phyloP scores from a whole-genome alignment of 2,329 filamentous ascomycete species.

The Neocucurbitaria cava region DNA sequence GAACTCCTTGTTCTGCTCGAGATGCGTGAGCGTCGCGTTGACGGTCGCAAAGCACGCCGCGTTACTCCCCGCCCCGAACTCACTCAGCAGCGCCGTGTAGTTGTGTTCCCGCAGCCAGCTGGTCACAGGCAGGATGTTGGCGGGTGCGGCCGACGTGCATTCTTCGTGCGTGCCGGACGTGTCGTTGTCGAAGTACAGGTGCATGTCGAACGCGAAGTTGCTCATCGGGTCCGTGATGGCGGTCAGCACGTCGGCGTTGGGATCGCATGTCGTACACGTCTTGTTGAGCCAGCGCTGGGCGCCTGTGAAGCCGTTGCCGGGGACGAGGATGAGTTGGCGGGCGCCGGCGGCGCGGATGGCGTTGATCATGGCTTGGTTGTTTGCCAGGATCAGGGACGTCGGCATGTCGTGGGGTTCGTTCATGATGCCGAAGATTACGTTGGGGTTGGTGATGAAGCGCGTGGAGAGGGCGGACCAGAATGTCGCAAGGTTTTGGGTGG shows the following conservation, averaged over 20 bases:
- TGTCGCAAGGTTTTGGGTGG: conserved; percentile 55
- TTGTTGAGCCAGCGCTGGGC: conserved; percentile 56
- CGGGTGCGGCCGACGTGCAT: conserved; percentile 51
- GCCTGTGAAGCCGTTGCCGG: conserved; percentile 59
- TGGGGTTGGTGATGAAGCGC: conserved; percentile 52
- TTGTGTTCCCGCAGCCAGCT: conserved; percentile 55
- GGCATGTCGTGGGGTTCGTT: conserved; percentile 61
- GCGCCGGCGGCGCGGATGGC: conserved; percentile 55
- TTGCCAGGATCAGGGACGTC: conserved; percentile 54
- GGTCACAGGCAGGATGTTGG: conserved; percentile 53
- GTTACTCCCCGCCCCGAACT: conserved; percentile 56
- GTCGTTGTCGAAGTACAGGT: conserved; percentile 61
- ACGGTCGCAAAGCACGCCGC: conserved; percentile 53
- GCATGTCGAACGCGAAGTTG: conserved; percentile 60
- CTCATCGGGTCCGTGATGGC: conserved; percentile 55
- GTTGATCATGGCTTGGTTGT: conserved; percentile 57
- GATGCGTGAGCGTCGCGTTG: conserved; percentile 46
- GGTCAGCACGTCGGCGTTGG: conserved; percentile 48
- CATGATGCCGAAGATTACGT: conserved; percentile 61
- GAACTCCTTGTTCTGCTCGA: conserved; percentile 52
- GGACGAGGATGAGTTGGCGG: conserved; percentile 57
- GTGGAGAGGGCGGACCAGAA: conserved; percentile 60
- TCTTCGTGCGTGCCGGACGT: conserved; percentile 57
- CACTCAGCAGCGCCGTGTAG: conserved; percentile 59
- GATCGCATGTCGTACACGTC: conserved; percentile 44